A percentile compares a stretch with the other conserved stretches of the same genome.
These are phyloP conservation scores for Geotrichum candidum DNA, from an alignment of 1,139 yeast species.

Conservation along the genomic window DNA sequence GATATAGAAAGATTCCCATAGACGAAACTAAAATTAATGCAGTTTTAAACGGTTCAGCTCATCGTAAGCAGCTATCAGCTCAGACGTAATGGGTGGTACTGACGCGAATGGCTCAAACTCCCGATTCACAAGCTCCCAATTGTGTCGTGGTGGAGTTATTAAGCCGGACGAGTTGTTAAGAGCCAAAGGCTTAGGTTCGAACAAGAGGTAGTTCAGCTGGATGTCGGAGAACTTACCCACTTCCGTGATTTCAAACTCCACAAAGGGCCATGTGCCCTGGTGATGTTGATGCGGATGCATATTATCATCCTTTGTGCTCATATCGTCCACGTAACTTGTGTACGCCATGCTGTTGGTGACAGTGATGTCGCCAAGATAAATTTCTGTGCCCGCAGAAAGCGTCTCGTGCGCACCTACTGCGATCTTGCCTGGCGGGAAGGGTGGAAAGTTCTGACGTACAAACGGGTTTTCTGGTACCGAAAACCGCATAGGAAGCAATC, in stretches of 20 bases:
- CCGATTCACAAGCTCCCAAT: conserved; percentile 9
- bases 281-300: not conserved
- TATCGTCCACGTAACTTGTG: not conserved
- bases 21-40: not conserved
- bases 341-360: conserved; percentile 8
- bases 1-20: not conserved
- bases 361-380: conserved; percentile 15
- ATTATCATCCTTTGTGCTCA: not conserved
- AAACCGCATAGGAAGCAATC: conserved; percentile 24
- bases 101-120: not conserved
- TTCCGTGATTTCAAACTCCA: conserved; percentile 15
- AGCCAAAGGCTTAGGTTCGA: not conserved
- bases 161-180: conserved; percentile 4
- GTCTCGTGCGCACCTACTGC: conserved; percentile 12
- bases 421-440: conserved; percentile 12
- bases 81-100: not conserved
- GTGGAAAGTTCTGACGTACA: conserved; percentile 14
- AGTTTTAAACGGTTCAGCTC: conserved; percentile 9
- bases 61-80: conserved; percentile 8
- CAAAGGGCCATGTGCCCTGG: conserved; percentile 12
- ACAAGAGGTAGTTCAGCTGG: conserved; percentile 12
- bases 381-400: conserved; percentile 2
- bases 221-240: conserved; percentile 11
- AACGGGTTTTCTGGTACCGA: conserved; percentile 14
- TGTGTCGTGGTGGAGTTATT: conserved; percentile 8